Percentiles rank a stretch among this genome's conserved stretches.
Evolutionary conservation across 345 rosid genomes (phyloP).

Genomic region (Tarenaya hassleriana): DNA sequence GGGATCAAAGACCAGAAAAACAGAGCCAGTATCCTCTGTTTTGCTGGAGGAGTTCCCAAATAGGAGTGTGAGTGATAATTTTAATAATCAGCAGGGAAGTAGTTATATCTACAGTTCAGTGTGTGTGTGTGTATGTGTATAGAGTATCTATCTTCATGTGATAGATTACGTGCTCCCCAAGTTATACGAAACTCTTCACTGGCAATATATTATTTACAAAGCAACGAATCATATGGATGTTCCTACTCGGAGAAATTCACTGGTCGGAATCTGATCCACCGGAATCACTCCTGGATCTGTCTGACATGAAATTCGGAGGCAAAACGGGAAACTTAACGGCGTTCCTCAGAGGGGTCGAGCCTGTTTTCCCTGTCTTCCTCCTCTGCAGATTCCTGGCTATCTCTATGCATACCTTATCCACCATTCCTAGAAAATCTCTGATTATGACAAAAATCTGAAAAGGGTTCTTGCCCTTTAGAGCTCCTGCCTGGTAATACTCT

Average conservation of each 20-base stretch:
- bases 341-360: slow-evolving; percentile 17
- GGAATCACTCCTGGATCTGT: slow-evolving; percentile 42
- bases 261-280: slow-evolving; percentile 53
- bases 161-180: no score
- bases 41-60: slow-evolving; percentile 21
- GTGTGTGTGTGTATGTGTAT: slow-evolving; percentile 20
- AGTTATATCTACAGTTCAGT: slow-evolving; percentile 17
- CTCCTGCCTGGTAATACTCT: slow-evolving; percentile 72
- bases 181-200: no score
- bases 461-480: slow-evolving; percentile 38
- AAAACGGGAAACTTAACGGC: slow-evolving; percentile 54
- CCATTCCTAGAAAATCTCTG: slow-evolving; percentile 69
- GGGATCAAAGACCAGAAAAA: slow-evolving; percentile 13
- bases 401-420: slow-evolving; percentile 63
- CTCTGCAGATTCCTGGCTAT: slow-evolving; percentile 56
- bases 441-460: slow-evolving; percentile 62
- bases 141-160: neutral
- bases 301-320: slow-evolving; percentile 53
- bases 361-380: slow-evolving; percentile 32
- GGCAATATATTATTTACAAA: slow-evolving; percentile 24
- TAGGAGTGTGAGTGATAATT: slow-evolving; percentile 13
- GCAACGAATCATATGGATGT: slow-evolving; percentile 7
- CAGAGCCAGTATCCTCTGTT: slow-evolving; percentile 12
- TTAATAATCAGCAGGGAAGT: slow-evolving; percentile 13
- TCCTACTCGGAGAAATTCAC: slow-evolving; percentile 21